phyloP scores from a whole-genome alignment of 2,329 filamentous ascomycete species.

The Cryphonectria nitschkei region DNA sequence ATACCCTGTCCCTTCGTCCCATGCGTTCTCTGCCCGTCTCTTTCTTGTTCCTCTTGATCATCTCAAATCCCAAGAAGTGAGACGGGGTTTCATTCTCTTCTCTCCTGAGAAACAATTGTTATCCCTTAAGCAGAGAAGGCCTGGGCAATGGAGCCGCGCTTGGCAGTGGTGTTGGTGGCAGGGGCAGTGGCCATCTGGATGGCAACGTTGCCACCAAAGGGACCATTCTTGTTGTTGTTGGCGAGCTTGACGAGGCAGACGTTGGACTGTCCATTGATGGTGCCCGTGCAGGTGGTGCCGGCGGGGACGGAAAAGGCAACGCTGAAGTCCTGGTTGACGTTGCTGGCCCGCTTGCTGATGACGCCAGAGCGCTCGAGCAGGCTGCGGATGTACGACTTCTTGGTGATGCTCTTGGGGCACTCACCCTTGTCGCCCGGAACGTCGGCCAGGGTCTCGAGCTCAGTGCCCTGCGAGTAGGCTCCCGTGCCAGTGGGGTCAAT shows the following conservation, averaged over 20 bases:
- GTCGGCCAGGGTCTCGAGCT: conserved; percentile 28
- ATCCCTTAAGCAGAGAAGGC: conserved; percentile 5
- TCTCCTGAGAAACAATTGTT: too few species aligned
- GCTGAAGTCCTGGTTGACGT: conserved; percentile 33
- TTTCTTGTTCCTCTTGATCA: background rate
- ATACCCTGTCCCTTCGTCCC: conserved; percentile 21
- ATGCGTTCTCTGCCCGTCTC: background rate
- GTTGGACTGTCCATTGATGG: conserved; percentile 38
- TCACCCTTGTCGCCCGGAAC: conserved; percentile 30
- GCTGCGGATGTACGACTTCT: conserved; percentile 25
- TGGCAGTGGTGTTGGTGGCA: conserved; percentile 17
- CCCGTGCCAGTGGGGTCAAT: conserved; percentile 32
- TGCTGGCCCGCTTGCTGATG: conserved; percentile 31
- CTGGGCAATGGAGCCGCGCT: conserved; percentile 9
- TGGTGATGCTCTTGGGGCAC: conserved; percentile 26
- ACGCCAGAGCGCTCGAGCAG: conserved; percentile 28
- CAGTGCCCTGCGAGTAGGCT: conserved; percentile 29
- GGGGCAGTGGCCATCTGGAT: conserved; percentile 41
- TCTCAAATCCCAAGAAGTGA: background rate
- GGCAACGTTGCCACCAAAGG: conserved; percentile 46
- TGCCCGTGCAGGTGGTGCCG: conserved; percentile 43
- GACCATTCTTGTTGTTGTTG: conserved; percentile 45
- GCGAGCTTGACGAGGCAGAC: conserved; percentile 50
- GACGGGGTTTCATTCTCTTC: background rate
- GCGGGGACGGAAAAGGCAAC: conserved; percentile 36